Conservation (phyloP, 1,284 basidiomycete species). For the Moesziomyces sp. region DNA sequence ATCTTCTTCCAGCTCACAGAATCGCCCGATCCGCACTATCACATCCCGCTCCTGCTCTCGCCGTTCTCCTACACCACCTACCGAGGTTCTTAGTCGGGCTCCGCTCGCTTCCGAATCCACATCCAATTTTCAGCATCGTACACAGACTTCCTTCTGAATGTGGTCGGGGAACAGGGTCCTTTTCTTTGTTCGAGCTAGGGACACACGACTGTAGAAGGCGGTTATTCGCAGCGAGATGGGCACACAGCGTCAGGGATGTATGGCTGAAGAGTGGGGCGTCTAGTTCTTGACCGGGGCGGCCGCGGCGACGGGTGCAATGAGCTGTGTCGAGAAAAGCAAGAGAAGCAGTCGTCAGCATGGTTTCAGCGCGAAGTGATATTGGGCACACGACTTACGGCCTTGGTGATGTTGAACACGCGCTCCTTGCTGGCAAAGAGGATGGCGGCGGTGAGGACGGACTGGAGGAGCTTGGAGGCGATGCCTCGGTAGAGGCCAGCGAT, state of each 20-base stretch:
- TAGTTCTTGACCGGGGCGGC: conserved; percentile 34
- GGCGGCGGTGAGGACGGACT: conserved; percentile 65
- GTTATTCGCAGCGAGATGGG: neutral
- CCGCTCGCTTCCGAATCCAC: no score
- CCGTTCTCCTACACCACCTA: conserved; percentile 94
- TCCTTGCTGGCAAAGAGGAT: conserved; percentile 67
- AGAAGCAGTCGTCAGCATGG: neutral
- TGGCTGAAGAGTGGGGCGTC: neutral
- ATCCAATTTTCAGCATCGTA: no score
- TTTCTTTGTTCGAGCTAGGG: neutral
- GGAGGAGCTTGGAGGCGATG: conserved; percentile 64
- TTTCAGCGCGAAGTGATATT: no score
- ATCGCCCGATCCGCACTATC: conserved; percentile 74
- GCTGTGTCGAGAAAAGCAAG: conserved; percentile 5
- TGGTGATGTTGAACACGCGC: conserved; percentile 60
- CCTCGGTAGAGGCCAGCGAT: conserved; percentile 65
- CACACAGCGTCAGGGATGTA: neutral
- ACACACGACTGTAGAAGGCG: no score
- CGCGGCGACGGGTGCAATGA: conserved; percentile 40
- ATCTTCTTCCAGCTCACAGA: conserved; percentile 54
- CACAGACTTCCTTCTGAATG: neutral
- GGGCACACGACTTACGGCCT: conserved; percentile 20
- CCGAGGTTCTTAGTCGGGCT: conserved; percentile 72
- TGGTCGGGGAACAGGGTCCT: neutral
- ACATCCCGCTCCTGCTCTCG: conserved; percentile 89